phyloP scores from a whole-genome alignment of 352 stramenopile species.

The Hyaloperonospora arabidopsidis region DNA sequence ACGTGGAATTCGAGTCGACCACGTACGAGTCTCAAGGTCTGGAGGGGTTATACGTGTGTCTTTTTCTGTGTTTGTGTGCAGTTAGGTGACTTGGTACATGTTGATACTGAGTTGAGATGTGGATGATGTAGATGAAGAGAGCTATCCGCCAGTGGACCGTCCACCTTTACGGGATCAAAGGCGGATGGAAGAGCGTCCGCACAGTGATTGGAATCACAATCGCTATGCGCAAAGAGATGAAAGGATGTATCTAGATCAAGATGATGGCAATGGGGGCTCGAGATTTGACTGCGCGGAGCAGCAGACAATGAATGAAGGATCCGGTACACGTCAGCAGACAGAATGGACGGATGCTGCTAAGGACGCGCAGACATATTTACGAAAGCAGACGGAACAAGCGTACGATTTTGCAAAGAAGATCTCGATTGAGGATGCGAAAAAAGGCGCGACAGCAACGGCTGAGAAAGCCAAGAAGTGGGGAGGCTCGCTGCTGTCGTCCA shows the following conservation, averaged over 20 bases:
- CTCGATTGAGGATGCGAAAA: constrained; percentile 81
- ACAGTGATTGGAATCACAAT: constrained; percentile 20
- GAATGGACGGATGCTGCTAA: constrained; percentile 38
- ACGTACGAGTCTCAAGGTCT: constrained; percentile 46
- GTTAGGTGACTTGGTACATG: background rate
- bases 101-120: background rate
- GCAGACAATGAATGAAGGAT: constrained; percentile 24
- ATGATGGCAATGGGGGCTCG: constrained; percentile 11
- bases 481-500: constrained; percentile 67
- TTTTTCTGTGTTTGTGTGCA: no score
- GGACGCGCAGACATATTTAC: constrained; percentile 54
- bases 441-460: constrained; percentile 68
- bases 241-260: constrained; percentile 18
- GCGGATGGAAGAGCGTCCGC: constrained; percentile 19
- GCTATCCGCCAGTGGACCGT: constrained; percentile 10
- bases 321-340: constrained; percentile 12
- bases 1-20: constrained; percentile 49
- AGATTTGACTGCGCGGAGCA: constrained; percentile 22
- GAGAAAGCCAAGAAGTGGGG: constrained; percentile 87
- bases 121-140: constrained; percentile 30
- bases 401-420: constrained; percentile 87
- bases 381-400: constrained; percentile 78
- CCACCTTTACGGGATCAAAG: constrained; percentile 19
- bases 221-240: constrained; percentile 22
- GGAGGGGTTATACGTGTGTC: no score